These are phyloP conservation scores for Botrytis elliptica DNA, from an alignment of 2,329 filamentous ascomycete species.

Conservation along the genomic window DNA sequence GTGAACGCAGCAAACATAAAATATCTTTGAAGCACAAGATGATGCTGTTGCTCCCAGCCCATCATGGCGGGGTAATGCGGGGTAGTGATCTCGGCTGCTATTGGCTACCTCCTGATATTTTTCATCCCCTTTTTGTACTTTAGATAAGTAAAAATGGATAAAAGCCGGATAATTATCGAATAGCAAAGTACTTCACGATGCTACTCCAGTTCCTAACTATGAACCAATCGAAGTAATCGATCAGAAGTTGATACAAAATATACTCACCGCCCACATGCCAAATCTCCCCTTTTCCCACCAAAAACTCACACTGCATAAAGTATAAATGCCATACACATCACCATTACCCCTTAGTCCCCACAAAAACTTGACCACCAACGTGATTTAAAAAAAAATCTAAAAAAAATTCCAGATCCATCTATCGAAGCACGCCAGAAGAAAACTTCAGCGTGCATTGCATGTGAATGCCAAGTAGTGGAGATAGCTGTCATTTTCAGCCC, in stretches of 20 bases:
- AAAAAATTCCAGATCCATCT: background rate
- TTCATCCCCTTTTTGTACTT: background rate
- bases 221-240: background rate
- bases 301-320: background rate
- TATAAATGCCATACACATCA: conserved; percentile 3
- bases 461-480: background rate
- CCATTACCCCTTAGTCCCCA: background rate
- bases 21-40: background rate
- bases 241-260: background rate
- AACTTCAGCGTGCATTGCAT: conserved; percentile 13
- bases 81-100: background rate
- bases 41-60: background rate
- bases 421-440: conserved; percentile 2
- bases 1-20: background rate
- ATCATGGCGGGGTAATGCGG: background rate
- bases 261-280: background rate
- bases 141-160: background rate
- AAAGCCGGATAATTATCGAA: background rate
- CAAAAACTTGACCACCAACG: background rate
- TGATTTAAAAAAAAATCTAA: background rate
- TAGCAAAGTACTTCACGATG: background rate
- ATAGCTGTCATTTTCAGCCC: background rate
- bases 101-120: background rate
- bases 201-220: background rate
- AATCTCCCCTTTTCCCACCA: background rate